phyloP scores from a whole-genome alignment of 2,329 filamentous ascomycete genomes.

The Verticillium alfalfae region DNA sequence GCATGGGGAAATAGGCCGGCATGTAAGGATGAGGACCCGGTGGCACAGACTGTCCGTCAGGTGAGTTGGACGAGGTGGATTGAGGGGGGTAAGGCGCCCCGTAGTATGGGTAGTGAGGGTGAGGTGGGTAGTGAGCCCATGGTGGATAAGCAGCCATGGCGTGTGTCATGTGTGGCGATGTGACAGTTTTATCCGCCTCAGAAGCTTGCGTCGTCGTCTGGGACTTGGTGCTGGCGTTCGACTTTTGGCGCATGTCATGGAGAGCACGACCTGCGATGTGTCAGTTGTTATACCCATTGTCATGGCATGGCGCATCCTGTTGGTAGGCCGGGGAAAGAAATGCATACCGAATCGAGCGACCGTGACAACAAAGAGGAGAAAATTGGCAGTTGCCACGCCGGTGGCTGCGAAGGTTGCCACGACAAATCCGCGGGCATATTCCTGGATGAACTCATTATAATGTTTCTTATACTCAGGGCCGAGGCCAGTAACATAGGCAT shows the following conservation, averaged over 20 bases:
- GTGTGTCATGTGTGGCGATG: constrained; percentile 11
- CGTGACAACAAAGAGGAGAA: constrained; percentile 10
- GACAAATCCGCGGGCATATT: constrained; percentile 9
- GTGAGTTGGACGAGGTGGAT: neutral
- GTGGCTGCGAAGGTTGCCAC: constrained; percentile 11
- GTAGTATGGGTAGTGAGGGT: constrained; percentile 9
- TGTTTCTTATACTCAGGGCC: constrained; percentile 10
- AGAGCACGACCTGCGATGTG: constrained; percentile 7
- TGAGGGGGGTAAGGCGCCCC: constrained; percentile 5
- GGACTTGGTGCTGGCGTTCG: constrained; percentile 6
- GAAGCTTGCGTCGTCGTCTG: constrained; percentile 2
- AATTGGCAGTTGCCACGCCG: constrained; percentile 7
- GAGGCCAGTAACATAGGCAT: constrained; percentile 8
- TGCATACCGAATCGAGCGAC: constrained; percentile 9
- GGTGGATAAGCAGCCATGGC: constrained; percentile 8
- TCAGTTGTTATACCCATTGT: constrained; percentile 1
- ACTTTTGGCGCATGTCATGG: constrained; percentile 6
- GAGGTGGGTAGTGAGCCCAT: constrained; percentile 6
- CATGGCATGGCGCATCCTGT: neutral
- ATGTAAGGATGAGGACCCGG: neutral
- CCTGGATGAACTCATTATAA: constrained; percentile 10
- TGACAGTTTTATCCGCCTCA: constrained; percentile 8
- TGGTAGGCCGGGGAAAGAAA: neutral
- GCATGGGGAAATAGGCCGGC: neutral
- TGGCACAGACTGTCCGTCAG: neutral